Evolutionary conservation across 805 yeast genomes (phyloP).

Genomic region (Yarrowia yakushimensis): DNA sequence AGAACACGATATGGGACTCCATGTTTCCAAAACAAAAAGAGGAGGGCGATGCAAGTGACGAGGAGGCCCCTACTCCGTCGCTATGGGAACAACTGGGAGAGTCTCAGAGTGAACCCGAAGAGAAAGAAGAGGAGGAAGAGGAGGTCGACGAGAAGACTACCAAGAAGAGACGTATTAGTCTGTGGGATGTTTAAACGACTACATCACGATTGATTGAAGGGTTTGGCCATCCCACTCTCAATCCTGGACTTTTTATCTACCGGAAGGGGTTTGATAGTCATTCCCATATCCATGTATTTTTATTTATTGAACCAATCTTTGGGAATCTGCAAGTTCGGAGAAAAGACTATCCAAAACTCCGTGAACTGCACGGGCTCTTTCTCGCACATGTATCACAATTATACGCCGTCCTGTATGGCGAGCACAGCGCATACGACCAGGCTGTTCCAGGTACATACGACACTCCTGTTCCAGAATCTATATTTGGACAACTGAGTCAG

Average conservation of each 20-base stretch:
- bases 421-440: background rate
- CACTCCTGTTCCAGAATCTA: background rate
- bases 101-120: background rate
- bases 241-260: too few species aligned
- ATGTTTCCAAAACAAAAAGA: background rate
- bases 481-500: too few species aligned
- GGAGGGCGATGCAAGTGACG: background rate
- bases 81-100: background rate
- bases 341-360: background rate
- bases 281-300: too few species aligned
- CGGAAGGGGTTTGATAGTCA: too few species aligned
- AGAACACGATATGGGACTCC: conserved; percentile 25
- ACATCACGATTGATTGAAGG: too few species aligned
- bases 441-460: background rate
- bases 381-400: background rate
- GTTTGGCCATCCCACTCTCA: too few species aligned
- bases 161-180: background rate
- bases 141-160: background rate
- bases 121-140: background rate
- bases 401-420: background rate
- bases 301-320: too few species aligned
- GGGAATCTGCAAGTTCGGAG: too few species aligned
- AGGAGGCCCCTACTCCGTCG: background rate
- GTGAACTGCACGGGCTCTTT: background rate
- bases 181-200: conserved; percentile 18